These are phyloP conservation scores for Picochlorum sp. DNA, from an alignment of 139 green algal species.

Conservation along the genomic window DNA sequence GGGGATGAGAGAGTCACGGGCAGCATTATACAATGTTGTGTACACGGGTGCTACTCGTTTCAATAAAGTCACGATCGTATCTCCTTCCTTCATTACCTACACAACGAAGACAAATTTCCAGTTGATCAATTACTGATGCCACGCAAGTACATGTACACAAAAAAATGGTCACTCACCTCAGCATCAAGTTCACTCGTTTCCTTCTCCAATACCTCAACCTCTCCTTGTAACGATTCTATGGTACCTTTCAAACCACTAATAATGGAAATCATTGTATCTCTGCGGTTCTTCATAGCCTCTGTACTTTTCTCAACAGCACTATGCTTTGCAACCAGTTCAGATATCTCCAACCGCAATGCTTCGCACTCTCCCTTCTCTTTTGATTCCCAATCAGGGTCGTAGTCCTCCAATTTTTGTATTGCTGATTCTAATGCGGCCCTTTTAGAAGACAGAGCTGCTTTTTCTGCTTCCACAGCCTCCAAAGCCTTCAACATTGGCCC, in stretches of 20 bases:
- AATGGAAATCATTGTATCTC: slow-evolving; percentile 20
- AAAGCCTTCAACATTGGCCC: slow-evolving; percentile 22
- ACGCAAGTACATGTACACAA: not conserved
- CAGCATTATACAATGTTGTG: slow-evolving; percentile 24
- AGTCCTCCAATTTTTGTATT: slow-evolving; percentile 25
- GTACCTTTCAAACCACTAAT: slow-evolving; percentile 36
- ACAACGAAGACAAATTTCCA: not conserved
- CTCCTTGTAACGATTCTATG: not conserved
- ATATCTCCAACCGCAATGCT: slow-evolving; percentile 20
- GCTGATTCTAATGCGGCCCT: slow-evolving; percentile 13
- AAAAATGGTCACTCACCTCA: slow-evolving; percentile 7
- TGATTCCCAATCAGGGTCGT: slow-evolving; percentile 27
- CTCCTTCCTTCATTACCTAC: slow-evolving; percentile 13
- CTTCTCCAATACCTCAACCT: slow-evolving; percentile 15
- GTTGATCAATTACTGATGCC: not conserved
- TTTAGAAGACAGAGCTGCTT: slow-evolving; percentile 16
- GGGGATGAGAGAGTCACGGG: slow-evolving; percentile 12
- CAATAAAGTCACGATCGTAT: slow-evolving; percentile 16
- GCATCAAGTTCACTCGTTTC: slow-evolving; percentile 16
- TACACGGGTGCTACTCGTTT: slow-evolving; percentile 23
- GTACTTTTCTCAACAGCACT: slow-evolving; percentile 12
- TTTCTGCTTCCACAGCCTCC: slow-evolving; percentile 19
- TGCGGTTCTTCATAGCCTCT: slow-evolving; percentile 1
- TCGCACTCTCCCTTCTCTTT: slow-evolving; percentile 27
- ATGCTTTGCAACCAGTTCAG: slow-evolving; percentile 15